A percentile compares a stretch with the other conserved stretches of the same genome.
Conservation (phyloP, 805 yeast genomes). For the Candida golubevii region DNA sequence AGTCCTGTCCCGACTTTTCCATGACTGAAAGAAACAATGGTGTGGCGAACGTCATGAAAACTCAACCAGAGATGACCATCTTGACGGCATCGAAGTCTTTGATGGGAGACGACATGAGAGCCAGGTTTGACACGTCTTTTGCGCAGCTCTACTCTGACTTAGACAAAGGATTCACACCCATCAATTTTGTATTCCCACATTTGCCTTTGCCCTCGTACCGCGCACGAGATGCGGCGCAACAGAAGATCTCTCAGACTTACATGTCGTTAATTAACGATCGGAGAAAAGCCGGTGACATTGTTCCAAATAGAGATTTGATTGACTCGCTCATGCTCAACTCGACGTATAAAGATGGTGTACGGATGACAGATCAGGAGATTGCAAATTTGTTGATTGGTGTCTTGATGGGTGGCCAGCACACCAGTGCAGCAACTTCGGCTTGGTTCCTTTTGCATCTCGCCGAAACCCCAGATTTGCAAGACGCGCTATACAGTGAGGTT, state of each 20-base stretch:
- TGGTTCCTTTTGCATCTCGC: constrained; percentile 93
- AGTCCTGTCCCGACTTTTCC: constrained; percentile 46
- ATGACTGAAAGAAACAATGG: constrained; percentile 39
- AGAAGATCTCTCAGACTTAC: constrained; percentile 73
- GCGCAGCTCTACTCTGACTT: constrained; percentile 85
- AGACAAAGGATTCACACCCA: constrained; percentile 94
- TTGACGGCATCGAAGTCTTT: constrained; percentile 93
- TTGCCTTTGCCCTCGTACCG: constrained; percentile 84
- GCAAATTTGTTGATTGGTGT: constrained; percentile 92
- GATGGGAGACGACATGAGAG: constrained; percentile 88
- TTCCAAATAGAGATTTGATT: constrained; percentile 77
- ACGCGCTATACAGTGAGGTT: constrained; percentile 75
- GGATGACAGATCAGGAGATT: constrained; percentile 93
- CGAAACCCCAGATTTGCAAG: constrained; percentile 80
- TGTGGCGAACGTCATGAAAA: constrained; percentile 61
- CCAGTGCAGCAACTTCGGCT: constrained; percentile 92
- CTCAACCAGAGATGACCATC: constrained; percentile 93
- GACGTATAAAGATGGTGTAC: constrained; percentile 87
- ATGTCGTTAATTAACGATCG: constrained; percentile 71
- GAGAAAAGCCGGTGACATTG: constrained; percentile 69
- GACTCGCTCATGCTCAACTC: constrained; percentile 80
- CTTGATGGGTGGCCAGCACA: constrained; percentile 99
- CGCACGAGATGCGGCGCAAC: constrained; percentile 85
- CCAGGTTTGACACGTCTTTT: constrained; percentile 72
- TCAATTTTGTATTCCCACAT: constrained; percentile 93